Percentiles rank a stretch among this genome's conserved stretches.
Conservation (phyloP, 805 yeast genomes). For the Candida ponderosae region DNA sequence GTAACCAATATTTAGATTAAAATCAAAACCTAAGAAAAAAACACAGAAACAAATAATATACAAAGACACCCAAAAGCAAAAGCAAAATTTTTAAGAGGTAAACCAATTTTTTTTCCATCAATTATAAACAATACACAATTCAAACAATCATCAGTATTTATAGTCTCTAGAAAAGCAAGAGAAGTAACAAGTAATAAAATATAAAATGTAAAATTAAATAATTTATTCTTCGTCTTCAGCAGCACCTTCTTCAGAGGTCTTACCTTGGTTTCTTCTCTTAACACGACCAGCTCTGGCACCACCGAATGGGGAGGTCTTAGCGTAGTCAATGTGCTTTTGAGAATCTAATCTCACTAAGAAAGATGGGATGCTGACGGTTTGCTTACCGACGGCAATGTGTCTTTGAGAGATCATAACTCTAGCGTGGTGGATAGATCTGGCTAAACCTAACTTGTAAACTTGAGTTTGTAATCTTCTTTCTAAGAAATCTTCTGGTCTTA, state of each 20-base stretch:
- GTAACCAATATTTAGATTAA: too few species aligned
- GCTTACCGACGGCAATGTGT: conserved; percentile 99
- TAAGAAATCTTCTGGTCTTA: conserved; percentile 97
- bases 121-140: too few species aligned
- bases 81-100: too few species aligned
- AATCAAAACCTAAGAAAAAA: too few species aligned
- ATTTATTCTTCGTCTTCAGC: conserved; percentile 72
- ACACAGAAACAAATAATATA: too few species aligned
- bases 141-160: too few species aligned
- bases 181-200: too few species aligned
- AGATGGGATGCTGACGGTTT: conserved; percentile 96
- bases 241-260: conserved; percentile 61
- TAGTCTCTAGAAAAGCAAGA: too few species aligned
- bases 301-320: conserved; percentile 99
- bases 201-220: conserved; percentile 1
- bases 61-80: too few species aligned
- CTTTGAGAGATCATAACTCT: conserved; percentile 98
- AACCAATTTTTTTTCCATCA: too few species aligned
- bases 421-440: conserved; percentile 99
- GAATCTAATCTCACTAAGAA: conserved; percentile 99
- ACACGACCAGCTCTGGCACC: conserved; percentile 99
- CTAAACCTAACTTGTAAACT: conserved; percentile 99
- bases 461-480: conserved; percentile 99
- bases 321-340: conserved; percentile 99
- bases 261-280: conserved; percentile 69